Base-by-base conservation (phyloP, 164 flowering plant genomes). In the Aristolochia contorta region DNA sequence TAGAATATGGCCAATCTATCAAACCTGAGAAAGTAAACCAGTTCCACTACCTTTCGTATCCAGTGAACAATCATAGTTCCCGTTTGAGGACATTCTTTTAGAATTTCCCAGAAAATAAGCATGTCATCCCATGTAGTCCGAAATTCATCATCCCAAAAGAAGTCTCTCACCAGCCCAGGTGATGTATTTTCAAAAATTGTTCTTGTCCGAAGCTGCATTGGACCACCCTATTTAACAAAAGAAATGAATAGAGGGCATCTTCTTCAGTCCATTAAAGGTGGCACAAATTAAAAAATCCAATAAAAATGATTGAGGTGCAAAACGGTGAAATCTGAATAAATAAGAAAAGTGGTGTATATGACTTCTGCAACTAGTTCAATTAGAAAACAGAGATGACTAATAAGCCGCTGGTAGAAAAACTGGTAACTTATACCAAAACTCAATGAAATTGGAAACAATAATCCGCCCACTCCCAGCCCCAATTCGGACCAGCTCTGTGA, bases 101-200 rank as follows among this genome's bases (percentile, higher is more conserved):
- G 58, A 13, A 71, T 77, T 32, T 43, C 12, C 51, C 78, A 73
- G 69, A 80, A 60, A 6, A 79, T 8, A 43, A 86, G 81, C 96
- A 86, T 88, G 64, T 79, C 79, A 69, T 88, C 96, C 96, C 96
- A 86, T 61, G 75, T 75, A 25, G 65, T 10, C 47, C 92, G 67
- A 53, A 77, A 84, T 20, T 82, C 85, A 75, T 88, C 90, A 66
- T 88, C 96, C 96, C 92, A 88, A 62, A 85, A 88, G 75, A 88
- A 88, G 66, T 86, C 92, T 58, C 90, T 77, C 64, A 88, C 71
- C 66, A 77, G 16, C 73, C 86, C 88, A 49, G 92, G 86, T n/a
- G 79, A 71, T 4, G 80, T 86, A 77, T 88, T 78, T 72, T 88
- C 90, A 72, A 72, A 80, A 1, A 86, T 65, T 0, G 86, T 88